Evolutionary conservation across 1,284 basidiomycete species (phyloP), one percentile per base, ranked within the genome.

Genomic region (Melampsora larici-populina): DNA sequence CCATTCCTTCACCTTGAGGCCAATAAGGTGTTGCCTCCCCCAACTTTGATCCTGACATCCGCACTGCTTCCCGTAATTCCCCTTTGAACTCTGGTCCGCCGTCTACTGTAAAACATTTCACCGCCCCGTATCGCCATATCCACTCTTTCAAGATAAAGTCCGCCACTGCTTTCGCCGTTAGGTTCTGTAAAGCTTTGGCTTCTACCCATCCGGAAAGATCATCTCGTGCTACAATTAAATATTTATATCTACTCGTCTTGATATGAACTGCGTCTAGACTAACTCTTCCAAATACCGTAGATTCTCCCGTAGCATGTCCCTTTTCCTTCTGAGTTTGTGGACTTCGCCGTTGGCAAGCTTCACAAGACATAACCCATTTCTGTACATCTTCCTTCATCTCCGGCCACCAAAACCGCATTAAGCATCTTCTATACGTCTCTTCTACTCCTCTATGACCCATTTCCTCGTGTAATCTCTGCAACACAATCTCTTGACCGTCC

Each of bases 351-450:
- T 71, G 70, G 24, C 70, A 71, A 36, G 55, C 55, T 13, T 62
- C 55, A 62, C 70, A 71, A 21, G 29, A 33, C 18, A 29, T 33
- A 1, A 62, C 31, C 70, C 70, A 71, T n/a, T 26, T 24, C 31
- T 62, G 33, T 1, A 71, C 70, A 3, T 1, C 6, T 24, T 71
- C 43, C 55, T 71, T 71, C 29, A 71, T 13, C 17, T 21, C 17
- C 11, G 70, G 70, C 70, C 70, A 71, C 70, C 70, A 71, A 51
- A 71, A 62, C 40, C 70, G 2, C 21, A n/a, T n/a, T n/a, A n/a
- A n/a, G n/a, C n/a, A n/a, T n/a, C n/a, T n/a, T n/a, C n/a, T n/a
- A n/a, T n/a, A n/a, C n/a, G n/a, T n/a, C n/a, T n/a, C n/a, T n/a
- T n/a, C n/a, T n/a, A n/a, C n/a, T n/a, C n/a, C n/a, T n/a, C n/a